Evolutionary conservation across 2,329 filamentous ascomycete genomes (phyloP).

Genomic region (Penicillium sp.): DNA sequence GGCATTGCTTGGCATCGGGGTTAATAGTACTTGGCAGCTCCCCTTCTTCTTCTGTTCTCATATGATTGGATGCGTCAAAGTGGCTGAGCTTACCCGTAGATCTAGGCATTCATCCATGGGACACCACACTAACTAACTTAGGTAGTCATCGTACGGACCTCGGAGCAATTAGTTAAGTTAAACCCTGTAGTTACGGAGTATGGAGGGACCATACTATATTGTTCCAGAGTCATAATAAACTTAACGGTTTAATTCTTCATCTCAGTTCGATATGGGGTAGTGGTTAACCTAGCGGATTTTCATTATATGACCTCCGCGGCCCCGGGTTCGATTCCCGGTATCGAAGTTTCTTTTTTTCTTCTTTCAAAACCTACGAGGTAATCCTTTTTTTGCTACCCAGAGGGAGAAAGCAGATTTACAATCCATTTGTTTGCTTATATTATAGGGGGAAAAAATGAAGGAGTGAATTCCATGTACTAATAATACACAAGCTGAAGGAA

Average conservation of each 20-base stretch:
- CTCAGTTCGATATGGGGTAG: slow-evolving; percentile 7
- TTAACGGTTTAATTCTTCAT: accelerated
- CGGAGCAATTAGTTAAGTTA: no score
- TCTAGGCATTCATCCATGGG: no score
- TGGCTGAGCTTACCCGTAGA: neutral
- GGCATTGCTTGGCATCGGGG: slow-evolving; percentile 1
- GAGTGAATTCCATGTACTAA: slow-evolving; percentile 6
- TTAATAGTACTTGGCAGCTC: neutral
- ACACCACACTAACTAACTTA: no score
- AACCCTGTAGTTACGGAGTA: no score
- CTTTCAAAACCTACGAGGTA: neutral
- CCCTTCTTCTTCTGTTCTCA: neutral
- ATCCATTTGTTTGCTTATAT: no score
- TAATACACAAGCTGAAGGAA: slow-evolving; percentile 5
- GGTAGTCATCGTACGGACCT: no score
- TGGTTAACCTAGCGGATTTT: slow-evolving; percentile 8
- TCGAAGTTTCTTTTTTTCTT: neutral
- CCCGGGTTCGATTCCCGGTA: slow-evolving; percentile 9
- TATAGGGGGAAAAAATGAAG: neutral
- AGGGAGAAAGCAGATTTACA: no score
- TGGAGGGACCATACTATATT: no score
- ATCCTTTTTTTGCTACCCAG: neutral
- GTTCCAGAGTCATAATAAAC: neutral
- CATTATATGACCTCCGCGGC: neutral
- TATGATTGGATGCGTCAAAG: neutral